phyloP scores from a whole-genome alignment of 345 rosid genomes.

The Lumnitzera racemosa region DNA sequence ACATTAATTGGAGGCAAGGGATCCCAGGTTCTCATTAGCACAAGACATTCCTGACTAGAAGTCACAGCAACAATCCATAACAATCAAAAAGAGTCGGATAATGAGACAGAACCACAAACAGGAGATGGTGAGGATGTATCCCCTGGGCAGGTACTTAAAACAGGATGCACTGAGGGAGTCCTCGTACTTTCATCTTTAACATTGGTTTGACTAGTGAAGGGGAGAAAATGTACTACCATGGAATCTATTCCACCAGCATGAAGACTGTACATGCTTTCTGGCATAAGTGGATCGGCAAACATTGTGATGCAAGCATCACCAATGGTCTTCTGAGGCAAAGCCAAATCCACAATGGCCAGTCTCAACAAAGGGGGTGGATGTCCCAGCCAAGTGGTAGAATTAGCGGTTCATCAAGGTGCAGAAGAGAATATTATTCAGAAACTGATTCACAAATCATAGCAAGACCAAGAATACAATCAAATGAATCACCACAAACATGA shows the following conservation, averaged over 20 bases:
- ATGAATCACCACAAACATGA: conserved; percentile 59
- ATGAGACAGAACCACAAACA: conserved; percentile 55
- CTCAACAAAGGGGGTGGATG: conserved; percentile 85
- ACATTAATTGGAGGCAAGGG: conserved; percentile 66
- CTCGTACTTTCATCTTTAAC: conserved; percentile 68
- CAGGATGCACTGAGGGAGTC: conserved; percentile 81
- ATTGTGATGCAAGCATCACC: conserved; percentile 40
- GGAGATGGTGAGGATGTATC: conserved; percentile 45
- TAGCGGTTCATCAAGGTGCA: conserved; percentile 49
- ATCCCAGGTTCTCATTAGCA: conserved; percentile 78
- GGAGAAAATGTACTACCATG: conserved; percentile 82
- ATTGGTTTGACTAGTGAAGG: conserved; percentile 67
- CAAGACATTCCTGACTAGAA: conserved; percentile 63
- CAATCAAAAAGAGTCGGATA: conserved; percentile 85
- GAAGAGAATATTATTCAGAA: conserved; percentile 31
- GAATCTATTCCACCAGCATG: conserved; percentile 88
- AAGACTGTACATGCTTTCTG: conserved; percentile 70
- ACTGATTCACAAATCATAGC: conserved; percentile 93
- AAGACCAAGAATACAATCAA: conserved; percentile 47
- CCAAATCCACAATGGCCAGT: conserved; percentile 87
- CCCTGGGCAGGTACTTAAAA: conserved; percentile 74
- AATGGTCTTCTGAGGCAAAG: conserved; percentile 51
- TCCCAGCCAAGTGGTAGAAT: conserved; percentile 74
- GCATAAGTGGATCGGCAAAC: conserved; percentile 69
- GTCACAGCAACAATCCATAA: conserved; percentile 78